A percentile compares a stretch with the other conserved stretches of the same genome.
Evolutionary conservation across 805 yeast genomes (phyloP).

Genomic region (Candida hispaniensis): DNA sequence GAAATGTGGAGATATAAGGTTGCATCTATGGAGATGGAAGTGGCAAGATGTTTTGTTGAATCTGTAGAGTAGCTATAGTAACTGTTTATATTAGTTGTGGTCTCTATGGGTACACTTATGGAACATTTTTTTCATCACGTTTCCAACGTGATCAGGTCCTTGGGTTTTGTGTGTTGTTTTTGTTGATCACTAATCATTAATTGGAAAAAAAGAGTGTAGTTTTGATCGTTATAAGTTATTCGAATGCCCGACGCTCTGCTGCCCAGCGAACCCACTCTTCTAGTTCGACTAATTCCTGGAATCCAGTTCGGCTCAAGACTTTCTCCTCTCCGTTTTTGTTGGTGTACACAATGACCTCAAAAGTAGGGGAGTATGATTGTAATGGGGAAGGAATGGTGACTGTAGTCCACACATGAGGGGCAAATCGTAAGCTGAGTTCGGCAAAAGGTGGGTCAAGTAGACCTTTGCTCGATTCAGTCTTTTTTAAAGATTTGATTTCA

Average conservation of each 20-base stretch:
- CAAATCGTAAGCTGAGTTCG: conserved; percentile 14
- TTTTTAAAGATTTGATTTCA: conserved; percentile 13
- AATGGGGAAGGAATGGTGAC: conserved; percentile 23
- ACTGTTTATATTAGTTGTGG: too few species aligned
- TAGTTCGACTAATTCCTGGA: conserved; percentile 29
- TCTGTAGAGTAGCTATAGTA: too few species aligned
- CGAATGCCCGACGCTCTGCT: conserved; percentile 14
- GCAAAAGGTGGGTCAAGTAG: conserved; percentile 22
- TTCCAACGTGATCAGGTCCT: too few species aligned
- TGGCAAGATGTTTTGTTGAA: too few species aligned
- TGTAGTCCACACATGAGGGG: conserved; percentile 16
- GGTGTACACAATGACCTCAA: conserved; percentile 19
- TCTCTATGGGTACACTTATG: too few species aligned
- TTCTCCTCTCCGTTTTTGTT: conserved; percentile 14
- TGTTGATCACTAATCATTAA: too few species aligned
- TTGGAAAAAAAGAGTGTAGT: too few species aligned
- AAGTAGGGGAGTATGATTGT: conserved; percentile 22
- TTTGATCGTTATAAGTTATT: too few species aligned
- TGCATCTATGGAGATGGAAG: too few species aligned
- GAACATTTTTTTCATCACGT: too few species aligned
- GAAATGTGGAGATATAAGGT: too few species aligned
- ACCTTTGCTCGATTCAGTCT: conserved; percentile 18
- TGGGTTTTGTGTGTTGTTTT: too few species aligned
- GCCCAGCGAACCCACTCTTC: conserved; percentile 31
- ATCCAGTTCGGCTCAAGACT: conserved; percentile 20